These are phyloP conservation scores for Coniella lustricola DNA, from an alignment of 2,329 filamentous ascomycete genomes.

Conservation along the genomic window DNA sequence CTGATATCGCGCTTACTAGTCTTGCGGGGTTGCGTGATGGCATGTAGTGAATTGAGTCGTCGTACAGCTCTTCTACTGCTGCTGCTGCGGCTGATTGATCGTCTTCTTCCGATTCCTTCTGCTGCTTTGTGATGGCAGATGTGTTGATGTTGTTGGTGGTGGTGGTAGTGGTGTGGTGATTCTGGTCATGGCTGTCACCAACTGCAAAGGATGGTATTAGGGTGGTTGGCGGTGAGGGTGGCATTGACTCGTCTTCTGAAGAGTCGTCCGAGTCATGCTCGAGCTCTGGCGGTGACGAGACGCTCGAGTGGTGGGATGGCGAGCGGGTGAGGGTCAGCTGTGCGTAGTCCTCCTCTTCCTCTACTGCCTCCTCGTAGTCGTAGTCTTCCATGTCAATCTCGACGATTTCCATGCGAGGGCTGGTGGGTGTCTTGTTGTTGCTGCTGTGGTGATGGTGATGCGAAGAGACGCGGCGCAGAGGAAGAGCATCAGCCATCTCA, in stretches of 20 bases:
- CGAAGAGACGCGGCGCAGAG: conserved; percentile 40
- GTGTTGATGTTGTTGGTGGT: too few species aligned
- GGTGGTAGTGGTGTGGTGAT: not conserved
- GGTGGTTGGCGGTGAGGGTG: conserved; percentile 58
- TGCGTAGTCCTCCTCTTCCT: conserved; percentile 58
- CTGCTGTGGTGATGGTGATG: too few species aligned
- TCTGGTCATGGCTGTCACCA: conserved; percentile 45
- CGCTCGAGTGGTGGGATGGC: conserved; percentile 45
- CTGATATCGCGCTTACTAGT: conserved; percentile 48
- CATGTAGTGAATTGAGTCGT: conserved; percentile 45
- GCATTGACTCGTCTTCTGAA: conserved; percentile 67
- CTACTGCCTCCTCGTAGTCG: conserved; percentile 47
- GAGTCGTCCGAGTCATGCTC: conserved; percentile 58
- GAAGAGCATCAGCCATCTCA: conserved; percentile 48
- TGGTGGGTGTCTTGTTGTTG: conserved; percentile 27
- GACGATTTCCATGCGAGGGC: conserved; percentile 30
- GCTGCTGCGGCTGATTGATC: conserved; percentile 19
- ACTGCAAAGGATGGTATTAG: conserved; percentile 53
- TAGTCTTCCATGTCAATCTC: conserved; percentile 34
- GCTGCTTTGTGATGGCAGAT: not conserved
- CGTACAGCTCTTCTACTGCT: conserved; percentile 34
- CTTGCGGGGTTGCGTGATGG: conserved; percentile 40
- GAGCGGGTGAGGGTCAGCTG: conserved; percentile 63
- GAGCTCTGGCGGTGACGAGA: conserved; percentile 61
- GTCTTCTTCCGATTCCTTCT: conserved; percentile 17